Evolutionary conservation across 2,329 filamentous ascomycete species (phyloP).

Genomic region (Sporothrix pseudoabietina): DNA sequence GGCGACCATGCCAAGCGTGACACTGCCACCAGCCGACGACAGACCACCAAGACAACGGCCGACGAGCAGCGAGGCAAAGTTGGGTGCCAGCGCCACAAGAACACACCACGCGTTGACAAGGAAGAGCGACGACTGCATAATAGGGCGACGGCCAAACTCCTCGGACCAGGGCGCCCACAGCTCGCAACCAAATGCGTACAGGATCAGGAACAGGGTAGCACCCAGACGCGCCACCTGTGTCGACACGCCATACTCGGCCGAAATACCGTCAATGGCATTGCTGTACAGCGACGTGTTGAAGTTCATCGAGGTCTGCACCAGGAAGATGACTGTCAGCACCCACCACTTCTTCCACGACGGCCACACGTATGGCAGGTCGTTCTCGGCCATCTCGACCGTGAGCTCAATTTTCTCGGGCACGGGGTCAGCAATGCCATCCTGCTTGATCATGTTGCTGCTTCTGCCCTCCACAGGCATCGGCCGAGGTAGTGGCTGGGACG

Average conservation of each 20-base stretch:
- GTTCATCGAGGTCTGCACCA: constrained; percentile 76
- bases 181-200: constrained; percentile 85
- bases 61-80: constrained; percentile 70
- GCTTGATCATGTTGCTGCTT: background rate
- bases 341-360: constrained; percentile 68
- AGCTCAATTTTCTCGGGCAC: constrained; percentile 11
- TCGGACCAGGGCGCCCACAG: constrained; percentile 88
- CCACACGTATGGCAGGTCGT: constrained; percentile 65
- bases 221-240: constrained; percentile 70
- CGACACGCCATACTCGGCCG: constrained; percentile 67
- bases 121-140: constrained; percentile 71
- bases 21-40: constrained; percentile 71
- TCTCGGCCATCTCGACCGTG: constrained; percentile 49
- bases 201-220: constrained; percentile 75
- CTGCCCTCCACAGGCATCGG: background rate
- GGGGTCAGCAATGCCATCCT: background rate
- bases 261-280: constrained; percentile 66
- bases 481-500: background rate
- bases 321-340: constrained; percentile 71
- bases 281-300: constrained; percentile 76
- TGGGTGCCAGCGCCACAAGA: constrained; percentile 70
- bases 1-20: constrained; percentile 74
- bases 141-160: constrained; percentile 74
- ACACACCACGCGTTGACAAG: constrained; percentile 78
- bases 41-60: constrained; percentile 71